Base-by-base conservation (phyloP, 106 monocot species). In the Allium sativum region DNA sequence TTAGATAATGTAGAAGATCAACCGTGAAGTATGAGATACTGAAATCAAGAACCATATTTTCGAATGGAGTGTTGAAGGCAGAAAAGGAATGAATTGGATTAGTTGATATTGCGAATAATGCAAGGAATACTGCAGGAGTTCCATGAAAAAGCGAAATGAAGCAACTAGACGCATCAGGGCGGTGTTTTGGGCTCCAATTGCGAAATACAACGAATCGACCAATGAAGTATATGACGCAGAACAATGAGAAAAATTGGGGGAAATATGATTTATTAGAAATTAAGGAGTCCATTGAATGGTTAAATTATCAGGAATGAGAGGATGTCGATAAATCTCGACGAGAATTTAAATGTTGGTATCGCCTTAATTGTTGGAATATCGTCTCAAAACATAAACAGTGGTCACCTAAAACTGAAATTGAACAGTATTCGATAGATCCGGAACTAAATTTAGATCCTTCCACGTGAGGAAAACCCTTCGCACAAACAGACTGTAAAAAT, bases 11-110 rank as follows among this genome's bases (percentile, higher is more conserved):
- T 11, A 98, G 74, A 4, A 98, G 78, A 65, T 98, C 96, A 42
- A 84, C 74, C 18, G 69, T 55, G 75, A 98, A 98, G 67, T 98
- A 98, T 43, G 84, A 75, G 16, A 82, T 80, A 78, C 96, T 98
- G 74, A 80, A 98, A 53, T 98, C 96, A 9, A 98, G 82, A 53
- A 90, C 91, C 0, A 75, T n/a, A 47, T 77, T 70, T 44, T 91
- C 79, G 58, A 79, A 78, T 18, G n/a, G 40, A 40, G 84, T 66
- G 45, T 98, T 98, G 7, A 73, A 66, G 10, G 80, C 74, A 5
- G 45, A 45, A 44, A 60, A 88, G 6, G 74, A 76, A 18, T 62
- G 63, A 18, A 19, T n/a, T 5, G 80, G 51, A 22, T 70, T 42
- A 9, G 43, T 13, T 8, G 73, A 60, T n/a, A 86, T 71, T 7